A percentile compares a stretch with the other conserved stretches of the same genome.
These are phyloP conservation scores for Metschnikowia henanensis DNA, from an alignment of 805 yeast species.

Conservation along the genomic window DNA sequence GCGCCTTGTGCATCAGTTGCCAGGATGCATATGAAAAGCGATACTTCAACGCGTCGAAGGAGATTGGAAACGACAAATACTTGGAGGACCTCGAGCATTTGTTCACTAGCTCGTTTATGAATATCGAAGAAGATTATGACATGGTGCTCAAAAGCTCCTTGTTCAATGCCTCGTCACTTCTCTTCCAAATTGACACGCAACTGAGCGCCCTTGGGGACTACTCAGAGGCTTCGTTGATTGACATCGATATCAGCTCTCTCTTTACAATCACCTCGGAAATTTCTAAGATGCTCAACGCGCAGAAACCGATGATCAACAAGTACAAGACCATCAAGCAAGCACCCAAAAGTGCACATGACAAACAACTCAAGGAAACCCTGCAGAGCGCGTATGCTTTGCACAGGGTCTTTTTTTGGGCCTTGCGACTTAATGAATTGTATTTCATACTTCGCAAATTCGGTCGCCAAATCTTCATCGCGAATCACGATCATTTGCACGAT, in stretches of 20 bases:
- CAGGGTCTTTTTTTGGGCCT: slow-evolving; percentile 43
- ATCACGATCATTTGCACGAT: slow-evolving; percentile 43
- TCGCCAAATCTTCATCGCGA: slow-evolving; percentile 45
- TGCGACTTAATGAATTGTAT: slow-evolving; percentile 52
- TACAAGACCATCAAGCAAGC: slow-evolving; percentile 13
- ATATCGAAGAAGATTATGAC: slow-evolving; percentile 25
- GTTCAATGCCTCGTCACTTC: slow-evolving; percentile 7
- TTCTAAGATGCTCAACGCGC: slow-evolving; percentile 26
- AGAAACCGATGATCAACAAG: slow-evolving; percentile 20
- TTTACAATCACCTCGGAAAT: slow-evolving; percentile 27
- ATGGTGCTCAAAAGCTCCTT: slow-evolving; percentile 17
- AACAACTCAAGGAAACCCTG: slow-evolving; percentile 22
- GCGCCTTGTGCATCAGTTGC: slow-evolving; percentile 26
- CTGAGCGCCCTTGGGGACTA: slow-evolving; percentile 14
- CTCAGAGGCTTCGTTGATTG: slow-evolving; percentile 33
- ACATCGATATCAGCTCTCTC: slow-evolving; percentile 38
- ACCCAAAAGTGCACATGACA: slow-evolving; percentile 10
- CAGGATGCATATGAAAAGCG: slow-evolving; percentile 41
- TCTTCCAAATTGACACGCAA: slow-evolving; percentile 8
- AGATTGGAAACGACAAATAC: slow-evolving; percentile 18
- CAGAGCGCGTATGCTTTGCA: slow-evolving; percentile 45
- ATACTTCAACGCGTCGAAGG: slow-evolving; percentile 27
- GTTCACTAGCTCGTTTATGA: slow-evolving; percentile 22
- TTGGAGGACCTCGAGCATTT: slow-evolving; percentile 24
- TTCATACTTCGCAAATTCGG: slow-evolving; percentile 48